Base-by-base conservation (phyloP, 1,284 basidiomycete genomes). In the Leucoagaricus sp. region DNA sequence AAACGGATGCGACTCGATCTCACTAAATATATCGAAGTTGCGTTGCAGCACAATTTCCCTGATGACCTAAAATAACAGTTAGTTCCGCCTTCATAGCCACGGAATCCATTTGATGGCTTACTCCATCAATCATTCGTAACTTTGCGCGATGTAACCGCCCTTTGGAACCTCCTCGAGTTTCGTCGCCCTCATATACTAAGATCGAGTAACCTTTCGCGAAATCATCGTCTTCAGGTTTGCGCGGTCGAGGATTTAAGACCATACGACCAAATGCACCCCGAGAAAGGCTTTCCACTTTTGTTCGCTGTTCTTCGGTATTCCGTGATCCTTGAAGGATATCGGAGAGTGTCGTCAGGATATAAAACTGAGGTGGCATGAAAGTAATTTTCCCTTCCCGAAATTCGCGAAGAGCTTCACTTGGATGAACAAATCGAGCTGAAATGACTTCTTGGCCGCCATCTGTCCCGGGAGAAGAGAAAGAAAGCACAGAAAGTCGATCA, bases 331-430 rank as follows among this genome's bases (percentile, higher is more conserved):
- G 54, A 19, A 87, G 69, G 36, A 87, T 72, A 25, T 72, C 74
- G 3, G 79, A 73, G 33, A 90, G 75, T 3, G 85, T 87, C 8
- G 74, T 70, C 26, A 89, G 68, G 50, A 90, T 76, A 66, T 90
- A 90, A 64, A 77, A 86, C 64, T 90, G 87, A 5, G 87, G 87
- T 19, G 87, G 86, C 83, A 88, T 84, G 50, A 88, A 74, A 2
- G 74, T 74, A 57, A 90, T 82, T 58, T 76, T 73, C 15, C 76
- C 72, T 21, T 73, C 70, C 29, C 66, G 67, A 65, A 81, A 83
- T 64, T 84, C 82, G 2, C 72, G 67, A 46, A 90, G 70, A 12
- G 80, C 82, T 15, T 69, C 70, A 7, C 60, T 63, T 0, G 85
- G 85, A 62, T 81, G 82, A 17, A 87, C 57, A 65, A 87, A 90